Conservation (phyloP, 139 green algal species). For the Spirogloea muscicola region DNA sequence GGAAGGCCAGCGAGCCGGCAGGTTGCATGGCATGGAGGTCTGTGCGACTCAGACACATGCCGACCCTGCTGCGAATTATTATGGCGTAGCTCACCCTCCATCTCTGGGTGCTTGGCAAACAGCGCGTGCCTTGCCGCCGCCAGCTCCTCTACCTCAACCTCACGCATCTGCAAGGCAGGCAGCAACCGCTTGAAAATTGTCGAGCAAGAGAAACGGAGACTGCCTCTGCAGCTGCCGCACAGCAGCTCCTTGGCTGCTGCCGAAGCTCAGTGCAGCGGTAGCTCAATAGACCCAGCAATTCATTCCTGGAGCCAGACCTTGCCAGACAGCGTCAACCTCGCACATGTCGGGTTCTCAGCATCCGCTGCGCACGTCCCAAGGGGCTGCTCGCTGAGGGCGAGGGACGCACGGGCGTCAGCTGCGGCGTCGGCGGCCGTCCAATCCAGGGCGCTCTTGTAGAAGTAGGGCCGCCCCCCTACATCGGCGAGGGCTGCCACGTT, state of each 20-base stretch:
- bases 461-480: constrained; percentile 35
- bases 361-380: constrained; percentile 13
- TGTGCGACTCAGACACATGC: too few species aligned
- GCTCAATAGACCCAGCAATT: too few species aligned
- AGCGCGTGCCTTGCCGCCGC: background rate
- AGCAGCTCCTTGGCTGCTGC: too few species aligned
- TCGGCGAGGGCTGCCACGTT: constrained; percentile 29
- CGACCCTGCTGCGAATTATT: too few species aligned
- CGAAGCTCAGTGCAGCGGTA: too few species aligned
- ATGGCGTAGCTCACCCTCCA: constrained; percentile 13
- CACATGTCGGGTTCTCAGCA: constrained; percentile 14
- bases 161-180: too few species aligned
- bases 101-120: constrained; percentile 16
- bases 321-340: constrained; percentile 28
- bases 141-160: background rate
- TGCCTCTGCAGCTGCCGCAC: too few species aligned
- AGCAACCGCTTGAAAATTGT: too few species aligned
- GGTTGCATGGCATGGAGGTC: too few species aligned
- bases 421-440: constrained; percentile 6
- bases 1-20: too few species aligned
- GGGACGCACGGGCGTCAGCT: background rate
- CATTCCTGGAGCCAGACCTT: too few species aligned
- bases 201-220: too few species aligned
- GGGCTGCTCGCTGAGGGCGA: constrained; percentile 1
- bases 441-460: constrained; percentile 21